Evolutionary conservation across 108 stramenopile genomes (phyloP), one percentile per base, ranked within the genome.

Genomic region (Schizochytrium sp.): DNA sequence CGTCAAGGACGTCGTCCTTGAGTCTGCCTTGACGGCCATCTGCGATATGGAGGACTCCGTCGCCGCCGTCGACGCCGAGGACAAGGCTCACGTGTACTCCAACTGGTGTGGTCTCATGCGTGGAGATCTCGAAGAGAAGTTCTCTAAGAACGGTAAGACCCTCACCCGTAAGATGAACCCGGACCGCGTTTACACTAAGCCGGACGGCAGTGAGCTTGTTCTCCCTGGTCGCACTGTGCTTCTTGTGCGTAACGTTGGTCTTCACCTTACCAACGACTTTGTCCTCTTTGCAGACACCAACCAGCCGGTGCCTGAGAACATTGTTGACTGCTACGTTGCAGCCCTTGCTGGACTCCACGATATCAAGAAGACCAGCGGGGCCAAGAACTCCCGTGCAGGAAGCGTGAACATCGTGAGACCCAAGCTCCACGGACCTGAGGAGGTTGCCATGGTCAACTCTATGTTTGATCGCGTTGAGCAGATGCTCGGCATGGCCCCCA

Each of bases 401-500:
- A 55, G 46, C 61, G 41, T 90, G 28, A 87, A 90, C 72, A 72
- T 90, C 61, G 90, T 90, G 88, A 73, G 83, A 53, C 90, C 90
- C 55, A 90, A 90, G 88, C 55, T 90, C 73, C 90, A 90, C 88
- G 90, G 90, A 13, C 88, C 90, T 4, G 88, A 72, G 90, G 90
- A 90, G 88, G 90, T 90, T 3, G 87, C 87, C 60, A 49, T 90
- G 56, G 49, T 56, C 38, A 46, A 45, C 88, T 7, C 17, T 28
- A 44, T 87, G 47, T 90, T 90, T 69, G 57, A 72, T 46, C 57
- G 56, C 59, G 42, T 88, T 57, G 90, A 90, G 90, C 44, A 64
- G 47, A 28, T 88, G 46, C 69, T 90, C 38, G 87, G 87, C 44
- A 87, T 90, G 28, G 46, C 42, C 10, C 59, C 44, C 46, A 88